Base-by-base conservation (phyloP, 2,329 filamentous ascomycete genomes). In the Drechslera avenae region DNA sequence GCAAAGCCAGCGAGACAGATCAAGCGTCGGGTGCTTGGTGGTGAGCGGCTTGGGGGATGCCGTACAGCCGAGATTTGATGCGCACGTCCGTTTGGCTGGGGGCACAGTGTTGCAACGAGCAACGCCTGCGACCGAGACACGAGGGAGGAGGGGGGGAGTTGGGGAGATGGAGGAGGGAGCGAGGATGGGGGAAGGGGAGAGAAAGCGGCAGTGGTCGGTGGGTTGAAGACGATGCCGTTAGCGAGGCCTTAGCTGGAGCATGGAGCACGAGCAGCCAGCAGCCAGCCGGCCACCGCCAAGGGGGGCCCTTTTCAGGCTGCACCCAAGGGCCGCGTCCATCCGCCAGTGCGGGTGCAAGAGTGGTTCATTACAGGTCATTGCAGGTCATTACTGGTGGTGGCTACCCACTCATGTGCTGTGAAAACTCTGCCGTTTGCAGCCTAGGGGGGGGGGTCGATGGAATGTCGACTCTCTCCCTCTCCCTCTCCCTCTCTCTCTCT, bases 351-450 rank as follows among this genome's bases (percentile, higher is more conserved):
- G 19, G 46, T 53, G 59, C 52, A 61, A 63, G 50, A 54, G 46
- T 59, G 53, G 56, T 64, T 62, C 60, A 54, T 58, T 57, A 52
- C 46, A 33, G 45, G 49, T 18, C 26, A 28, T 28, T 28, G 10
- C 26, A 28, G 26, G 21, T 10, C 5, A 13, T 28, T 10, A 13
- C 26, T 7, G 12, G 26, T 4, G 26, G 39, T 21, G 33, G 43
- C 49, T 39, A 40, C 39, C 59, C 62, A 62, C 54, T 61, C 53
- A 48, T 44, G 41, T 50, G 54, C 50, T 33, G 39, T 57, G 59
- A 59, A 57, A 61, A 56, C 55, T 55, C 55, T 57, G 56, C 62
- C 49, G 35, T 47, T 57, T 60, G 36, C 46, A 58, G 63, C 28
- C 50, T 65, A 62, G 62, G 43, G 26, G 53, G 46, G 54, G 7